A percentile compares a stretch with the other conserved stretches of the same genome.
Conservation (phyloP, 768 basidiomycete genomes). For the Candolleomyces aberdarensis region DNA sequence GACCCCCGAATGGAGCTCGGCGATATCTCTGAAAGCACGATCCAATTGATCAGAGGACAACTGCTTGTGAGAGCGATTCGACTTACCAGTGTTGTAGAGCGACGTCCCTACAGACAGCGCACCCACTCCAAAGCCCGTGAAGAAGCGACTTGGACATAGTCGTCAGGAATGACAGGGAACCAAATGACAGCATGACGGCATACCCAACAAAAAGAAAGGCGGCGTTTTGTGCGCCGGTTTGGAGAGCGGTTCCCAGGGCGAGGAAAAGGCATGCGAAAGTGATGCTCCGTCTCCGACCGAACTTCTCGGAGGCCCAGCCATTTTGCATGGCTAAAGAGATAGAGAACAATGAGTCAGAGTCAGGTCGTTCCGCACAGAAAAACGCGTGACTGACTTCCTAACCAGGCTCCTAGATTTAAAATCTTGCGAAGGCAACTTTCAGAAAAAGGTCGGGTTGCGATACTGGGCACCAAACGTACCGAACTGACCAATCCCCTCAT, state of each 20-base stretch:
- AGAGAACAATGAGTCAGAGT: neutral
- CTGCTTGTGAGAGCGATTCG: no score
- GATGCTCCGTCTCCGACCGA: neutral
- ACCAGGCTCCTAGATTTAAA: neutral
- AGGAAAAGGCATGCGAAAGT: neutral
- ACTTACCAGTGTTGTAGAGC: neutral
- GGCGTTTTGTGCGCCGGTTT: constrained; percentile 1
- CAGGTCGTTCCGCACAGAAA: no score
- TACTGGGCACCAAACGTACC: neutral
- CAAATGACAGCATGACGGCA: neutral
- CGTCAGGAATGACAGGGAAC: neutral
- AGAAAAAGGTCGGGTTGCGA: neutral
- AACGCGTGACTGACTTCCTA: neutral
- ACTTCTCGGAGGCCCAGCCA: constrained; percentile 3
- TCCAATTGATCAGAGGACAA: neutral
- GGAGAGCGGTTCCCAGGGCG: neutral
- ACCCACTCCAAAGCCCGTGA: constrained; percentile 1
- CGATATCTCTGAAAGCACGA: neutral
- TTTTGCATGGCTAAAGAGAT: neutral
- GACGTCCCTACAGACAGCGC: neutral
- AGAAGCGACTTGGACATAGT: neutral
- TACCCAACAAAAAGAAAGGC: constrained; percentile 1
- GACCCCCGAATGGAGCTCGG: constrained; percentile 1
- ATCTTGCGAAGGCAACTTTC: neutral
- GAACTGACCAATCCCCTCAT: neutral